Evolutionary conservation across 495 filamentous ascomycete genomes (phyloP), one percentile per base, ranked within the genome.

Genomic region (Daldinia caldariorum): DNA sequence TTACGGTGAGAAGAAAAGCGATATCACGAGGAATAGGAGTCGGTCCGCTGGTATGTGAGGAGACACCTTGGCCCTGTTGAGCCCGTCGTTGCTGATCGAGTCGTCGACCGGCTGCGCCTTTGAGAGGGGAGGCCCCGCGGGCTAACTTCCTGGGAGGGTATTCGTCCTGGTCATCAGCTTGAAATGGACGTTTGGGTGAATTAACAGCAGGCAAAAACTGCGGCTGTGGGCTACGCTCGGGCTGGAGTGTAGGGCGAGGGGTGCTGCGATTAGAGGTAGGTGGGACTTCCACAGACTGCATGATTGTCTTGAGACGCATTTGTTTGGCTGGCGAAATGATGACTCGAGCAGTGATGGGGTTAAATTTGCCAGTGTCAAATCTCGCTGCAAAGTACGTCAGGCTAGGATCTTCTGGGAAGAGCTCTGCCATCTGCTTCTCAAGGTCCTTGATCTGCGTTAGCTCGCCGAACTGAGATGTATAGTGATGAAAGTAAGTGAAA

Each of bases 381-480:
- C 95, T 89, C 58, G 89, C 86, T 2, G 88, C 84, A 78, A 98
- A 99, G 34, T 86, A 86, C 5, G 84, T 76, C 29, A 97, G 82
- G 22, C 88, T 88, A 16, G 92, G 90, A 66, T 97, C 94, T 20
- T 94, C 91, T 16, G 94, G 94, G 76, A 91, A 98, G 2, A 97
- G 84, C 75, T 97, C 94, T 22, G 86, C 84, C 94, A 98, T 97
- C 32, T 95, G 90, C 74, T 87, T 90, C 76, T 99, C 95, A 31
- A 99, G 82, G 75, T 95, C 95, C 70, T 88, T 87, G 39, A 99
- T 90, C 74, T 97, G 93, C 18, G 88, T 84, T 0, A 97, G 84
- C 74, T 99, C 96, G 47, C 96, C 95, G 73, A 93, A 98, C 50
- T 91, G 86, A n/a, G 92, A 91, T 79, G 98, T 94, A 76, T 97